Base-by-base conservation (phyloP, 2,329 filamentous ascomycete species). In the Pseudocercospora musae region DNA sequence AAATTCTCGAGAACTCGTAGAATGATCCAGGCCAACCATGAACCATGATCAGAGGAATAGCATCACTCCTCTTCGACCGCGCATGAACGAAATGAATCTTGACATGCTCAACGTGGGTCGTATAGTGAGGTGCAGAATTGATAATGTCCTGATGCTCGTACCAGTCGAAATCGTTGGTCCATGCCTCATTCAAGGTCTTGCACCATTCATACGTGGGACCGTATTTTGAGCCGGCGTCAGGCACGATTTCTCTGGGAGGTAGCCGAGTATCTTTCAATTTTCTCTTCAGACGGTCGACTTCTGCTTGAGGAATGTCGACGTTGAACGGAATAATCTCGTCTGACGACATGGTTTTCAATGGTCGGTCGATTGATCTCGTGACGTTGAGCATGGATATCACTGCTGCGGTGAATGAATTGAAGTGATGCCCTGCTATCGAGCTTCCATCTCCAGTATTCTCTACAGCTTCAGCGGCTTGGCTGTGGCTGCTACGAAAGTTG, bases 1-100 rank as follows among this genome's bases (percentile, higher is more conserved):
- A 77, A 40, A 78, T 72, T 61, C 74, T 76, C 48, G 70, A 76
- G 65, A 79, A 79, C 65, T 81, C 78, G 66, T 77, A 75, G 61
- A 80, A 80, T 0, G 74, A 76, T 6, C 78, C 78, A 2, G 78
- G 78, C 79, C 78, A 81, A 27, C 78, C 79, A 64, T 81, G 78
- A 2, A 78, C 68, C 55, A 80, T 69, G 3, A 81, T 69, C 2
- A 81, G 66, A 0, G 79, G 77, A 23, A 80, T 77, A 0, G 76
- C 77, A 44, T 73, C 66, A 4, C 48, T 77, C 75, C 63, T 60
- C 7, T 59, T 60, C 2, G 71, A 70, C 21, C 70, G 70, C 20
- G 75, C 71, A 60, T 78, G 76, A 9, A 78, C 68, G 63, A 79
- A 79, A 66, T 77, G 75, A 15, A 77, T 68, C 3, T 72, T 72